Evolutionary conservation across 2,329 filamentous ascomycete genomes (phyloP), one percentile per base, ranked within the genome.

Genomic region (Aspergillus niger): DNA sequence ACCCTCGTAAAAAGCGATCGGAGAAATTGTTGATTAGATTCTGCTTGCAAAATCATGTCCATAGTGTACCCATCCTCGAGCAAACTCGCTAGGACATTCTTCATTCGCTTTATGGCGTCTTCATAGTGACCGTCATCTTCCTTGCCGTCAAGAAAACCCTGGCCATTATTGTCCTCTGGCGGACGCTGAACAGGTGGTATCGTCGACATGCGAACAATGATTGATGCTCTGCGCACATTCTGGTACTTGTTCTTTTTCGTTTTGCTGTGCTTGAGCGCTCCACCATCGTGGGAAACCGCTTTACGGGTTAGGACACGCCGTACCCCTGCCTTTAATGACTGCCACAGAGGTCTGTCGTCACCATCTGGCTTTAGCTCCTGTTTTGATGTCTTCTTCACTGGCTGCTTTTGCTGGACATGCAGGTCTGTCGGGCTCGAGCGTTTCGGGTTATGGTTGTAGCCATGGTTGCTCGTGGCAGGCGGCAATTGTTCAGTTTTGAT

Each of bases 1-100:
- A 55, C 53, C 24, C 53, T 32, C 13, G 43, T 44, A 28, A 55
- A 55, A 15, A 55, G 53, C 15, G 53, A 55, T 17, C 39, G 53
- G n/a, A 55, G 53, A 15, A 55, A 55, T 26, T 55, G 41, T 20
- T 55, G 53, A 15, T 55, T 55, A 10, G 53, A 39, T 22, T 55
- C 53, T 15, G 53, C 53, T 32, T 55, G 53, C 10, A 55, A 28
- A 11, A 55, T 55, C 26, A 20, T 26, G 13, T 55, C 53, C 53
- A 55, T 55, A 3, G 53, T 47, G 5, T 55, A 55, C 15, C 53
- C 53, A n/a, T 55, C 53, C 26, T 55, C 53, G 3, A 55, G 30
- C 8, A 55, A 13, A 15, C 53, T 55, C 15, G 53, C 41, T 11
- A 55, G 39, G 24, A 55, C 53, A 24, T 55, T 55, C 17, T 55